Evolutionary conservation across 306 rosid genomes (phyloP), one percentile per base, ranked within the genome.

Genomic region (Dalbergia cultrata): DNA sequence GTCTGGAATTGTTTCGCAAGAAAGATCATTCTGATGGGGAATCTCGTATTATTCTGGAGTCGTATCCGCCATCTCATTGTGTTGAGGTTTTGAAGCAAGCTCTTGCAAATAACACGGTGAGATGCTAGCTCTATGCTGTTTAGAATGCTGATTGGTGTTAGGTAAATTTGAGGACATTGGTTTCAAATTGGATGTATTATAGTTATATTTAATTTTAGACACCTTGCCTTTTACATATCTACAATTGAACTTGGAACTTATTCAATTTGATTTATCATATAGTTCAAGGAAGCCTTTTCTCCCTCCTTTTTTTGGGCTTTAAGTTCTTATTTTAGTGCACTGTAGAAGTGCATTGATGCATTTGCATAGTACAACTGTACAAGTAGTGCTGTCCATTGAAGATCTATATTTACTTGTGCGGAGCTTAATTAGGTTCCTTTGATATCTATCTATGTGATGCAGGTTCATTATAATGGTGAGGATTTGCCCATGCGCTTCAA

Each of bases 1-100:
- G 77, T 66, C 80, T 95, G 37, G 96, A 93, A 88, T 77, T 95
- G 79, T 95, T 97, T 97, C 93, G 92, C 79, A 86, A 88, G 80
- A 90, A 63, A 86, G 88, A 62, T 67, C 72, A 77, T 84, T 31
- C 73, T 43, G 90, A 88, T 73, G 98, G 89, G 76, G 83, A 83
- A 80, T 57, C 96, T 80, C 82, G 33, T 45, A n/a, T 79, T 74
- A 75, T 89, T 80, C 83, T 91, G 47, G 99, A 95, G 84, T 89
- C 99, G 57, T 90, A 95, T 80, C 87, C 93, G 18, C 96, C 93
- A 17, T 12, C 26, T 58, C 94, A 90, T 68, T 87, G 82, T 67
- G 70, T 91, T 7, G 89, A 85, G 81, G 81, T 95, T 81, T 82
- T 89, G 67, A 79, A 81, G 84, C 87, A 89, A 86, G 90, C 98